A percentile compares a stretch with the other conserved stretches of the same genome.
Evolutionary conservation across 371 early-diverging fungal genomes (phyloP).

Genomic region (Spraguea lophii): DNA sequence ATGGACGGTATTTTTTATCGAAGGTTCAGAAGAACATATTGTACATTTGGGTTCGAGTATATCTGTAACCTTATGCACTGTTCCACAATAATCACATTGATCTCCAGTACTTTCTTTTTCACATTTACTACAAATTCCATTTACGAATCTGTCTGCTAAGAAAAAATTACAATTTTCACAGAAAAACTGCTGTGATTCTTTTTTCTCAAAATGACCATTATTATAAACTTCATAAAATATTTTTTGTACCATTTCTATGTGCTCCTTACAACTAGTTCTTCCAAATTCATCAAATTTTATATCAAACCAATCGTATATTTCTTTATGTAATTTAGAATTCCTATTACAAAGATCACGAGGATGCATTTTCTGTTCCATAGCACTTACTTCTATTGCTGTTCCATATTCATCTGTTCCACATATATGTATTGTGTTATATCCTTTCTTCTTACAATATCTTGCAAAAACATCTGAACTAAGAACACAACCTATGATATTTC

Average conservation of each 20-base stretch:
- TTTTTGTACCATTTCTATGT: constrained; percentile 71
- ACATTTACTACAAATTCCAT: constrained; percentile 79
- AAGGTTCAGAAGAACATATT: constrained; percentile 53
- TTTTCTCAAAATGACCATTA: constrained; percentile 56
- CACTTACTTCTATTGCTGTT: constrained; percentile 97
- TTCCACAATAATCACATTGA: constrained; percentile 92
- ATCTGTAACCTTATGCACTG: constrained; percentile 69
- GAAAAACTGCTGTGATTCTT: constrained; percentile 65
- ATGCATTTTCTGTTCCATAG: constrained; percentile 64
- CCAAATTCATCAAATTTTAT: constrained; percentile 89
- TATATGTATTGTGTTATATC: constrained; percentile 69
- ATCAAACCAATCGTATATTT: constrained; percentile 81
- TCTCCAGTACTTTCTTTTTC: constrained; percentile 66
- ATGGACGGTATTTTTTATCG: constrained; percentile 63
- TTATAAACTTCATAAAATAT: constrained; percentile 62
- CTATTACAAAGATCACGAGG: constrained; percentile 83
- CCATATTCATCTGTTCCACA: constrained; percentile 99
- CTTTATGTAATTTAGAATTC: constrained; percentile 65
- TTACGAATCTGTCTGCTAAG: constrained; percentile 92
- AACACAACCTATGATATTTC: constrained; percentile 93
- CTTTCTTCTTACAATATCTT: constrained; percentile 68
- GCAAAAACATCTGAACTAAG: constrained; percentile 91
- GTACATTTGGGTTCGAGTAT: constrained; percentile 80
- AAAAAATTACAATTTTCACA: constrained; percentile 76
- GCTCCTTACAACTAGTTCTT: constrained; percentile 67